These are phyloP conservation scores for Amanita thiersii DNA, from an alignment of 768 basidiomycete genomes.

Conservation along the genomic window DNA sequence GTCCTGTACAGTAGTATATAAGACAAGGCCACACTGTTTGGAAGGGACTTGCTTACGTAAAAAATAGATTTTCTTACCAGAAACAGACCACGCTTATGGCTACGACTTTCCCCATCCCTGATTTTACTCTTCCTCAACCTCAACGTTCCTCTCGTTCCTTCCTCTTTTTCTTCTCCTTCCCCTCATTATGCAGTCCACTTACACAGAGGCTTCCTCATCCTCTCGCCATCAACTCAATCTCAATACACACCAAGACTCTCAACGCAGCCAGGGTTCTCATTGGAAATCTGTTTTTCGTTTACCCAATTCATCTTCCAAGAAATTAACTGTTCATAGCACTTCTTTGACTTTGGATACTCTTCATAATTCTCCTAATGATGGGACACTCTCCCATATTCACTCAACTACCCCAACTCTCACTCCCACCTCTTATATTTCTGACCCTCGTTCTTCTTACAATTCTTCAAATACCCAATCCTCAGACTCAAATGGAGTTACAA, in stretches of 20 bases:
- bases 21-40: neutral
- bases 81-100: constrained; percentile 15
- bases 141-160: constrained; percentile 11
- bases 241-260: constrained; percentile 19
- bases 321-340: constrained; percentile 32
- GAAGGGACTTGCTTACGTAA: constrained; percentile 18
- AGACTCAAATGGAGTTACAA: constrained; percentile 46
- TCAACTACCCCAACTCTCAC: constrained; percentile 42
- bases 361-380: constrained; percentile 20
- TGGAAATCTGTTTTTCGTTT: constrained; percentile 79
- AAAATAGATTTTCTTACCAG: constrained; percentile 18
- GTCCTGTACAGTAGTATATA: too few relatives aligned
- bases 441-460: constrained; percentile 69
- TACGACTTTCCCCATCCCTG: constrained; percentile 8
- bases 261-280: constrained; percentile 25
- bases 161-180: constrained; percentile 17
- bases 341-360: constrained; percentile 46
- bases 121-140: constrained; percentile 10
- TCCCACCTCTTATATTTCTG: constrained; percentile 47
- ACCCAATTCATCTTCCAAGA: constrained; percentile 56
- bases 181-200: constrained; percentile 16
- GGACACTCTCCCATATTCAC: constrained; percentile 27
- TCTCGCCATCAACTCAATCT: constrained; percentile 12
- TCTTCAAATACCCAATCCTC: constrained; percentile 72
- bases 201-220: constrained; percentile 15